Conservation (phyloP, 768 basidiomycete species). For the Tricholoma sp. region DNA sequence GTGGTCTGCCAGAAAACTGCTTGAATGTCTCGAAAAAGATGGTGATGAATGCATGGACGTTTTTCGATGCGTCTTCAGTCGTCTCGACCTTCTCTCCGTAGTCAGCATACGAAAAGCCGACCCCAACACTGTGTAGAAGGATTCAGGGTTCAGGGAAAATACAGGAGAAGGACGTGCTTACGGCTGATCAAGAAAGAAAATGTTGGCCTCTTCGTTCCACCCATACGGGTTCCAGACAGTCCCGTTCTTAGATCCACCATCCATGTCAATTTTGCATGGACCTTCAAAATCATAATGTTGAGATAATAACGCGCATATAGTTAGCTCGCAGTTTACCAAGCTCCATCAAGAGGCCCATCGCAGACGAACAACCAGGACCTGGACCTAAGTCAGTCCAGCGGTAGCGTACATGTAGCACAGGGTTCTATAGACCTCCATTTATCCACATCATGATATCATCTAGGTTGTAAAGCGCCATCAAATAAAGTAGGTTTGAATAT, state of each 20-base stretch:
- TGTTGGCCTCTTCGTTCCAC: conserved; percentile 63
- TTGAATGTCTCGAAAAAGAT: conserved; percentile 80
- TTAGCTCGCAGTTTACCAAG: conserved; percentile 36
- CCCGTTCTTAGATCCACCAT: conserved; percentile 47
- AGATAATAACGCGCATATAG: neutral
- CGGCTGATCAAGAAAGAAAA: conserved; percentile 72
- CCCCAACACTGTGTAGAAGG: conserved; percentile 43
- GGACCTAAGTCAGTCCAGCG: neutral
- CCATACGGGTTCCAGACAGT: conserved; percentile 60
- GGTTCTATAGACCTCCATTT: conserved; percentile 42
- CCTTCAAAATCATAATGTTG: conserved; percentile 16
- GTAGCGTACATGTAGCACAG: neutral
- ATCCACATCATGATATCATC: conserved; percentile 73
- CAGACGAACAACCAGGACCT: conserved; percentile 54
- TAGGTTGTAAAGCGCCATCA: conserved; percentile 10
- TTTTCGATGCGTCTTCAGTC: conserved; percentile 75
- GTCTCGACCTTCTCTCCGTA: conserved; percentile 64
- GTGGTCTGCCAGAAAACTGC: conserved; percentile 59
- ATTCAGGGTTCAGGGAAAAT: neutral
- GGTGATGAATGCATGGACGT: conserved; percentile 68
- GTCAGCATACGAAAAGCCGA: conserved; percentile 70
- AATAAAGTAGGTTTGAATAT: conserved; percentile 16
- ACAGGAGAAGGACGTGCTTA: conserved; percentile 13
- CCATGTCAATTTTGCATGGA: conserved; percentile 50
- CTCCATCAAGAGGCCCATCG: conserved; percentile 69